These are phyloP conservation scores for Rhizopus arrhizus DNA, from an alignment of 371 early-diverging fungal species.

Conservation along the genomic window DNA sequence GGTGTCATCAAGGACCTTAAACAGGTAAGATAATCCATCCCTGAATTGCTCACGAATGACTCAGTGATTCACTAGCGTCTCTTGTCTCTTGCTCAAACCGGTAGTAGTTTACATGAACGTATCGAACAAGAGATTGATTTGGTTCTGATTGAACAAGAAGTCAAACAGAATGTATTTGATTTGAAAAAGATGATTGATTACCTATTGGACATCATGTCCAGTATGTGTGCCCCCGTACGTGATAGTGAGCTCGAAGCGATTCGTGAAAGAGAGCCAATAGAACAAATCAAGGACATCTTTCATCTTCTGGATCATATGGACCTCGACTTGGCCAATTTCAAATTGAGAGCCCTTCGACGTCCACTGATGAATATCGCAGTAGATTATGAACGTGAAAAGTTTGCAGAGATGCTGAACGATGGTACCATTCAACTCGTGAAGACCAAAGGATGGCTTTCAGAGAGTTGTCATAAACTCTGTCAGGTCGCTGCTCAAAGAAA, in stretches of 20 bases:
- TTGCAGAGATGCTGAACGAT: conserved; percentile 50
- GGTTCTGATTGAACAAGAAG: conserved; percentile 60
- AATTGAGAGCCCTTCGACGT: conserved; percentile 65
- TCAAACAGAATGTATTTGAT: conserved; percentile 51
- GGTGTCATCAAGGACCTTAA: conserved; percentile 58
- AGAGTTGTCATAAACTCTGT: conserved; percentile 36
- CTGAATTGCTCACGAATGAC: too few species aligned
- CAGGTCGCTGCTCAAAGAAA: conserved; percentile 32
- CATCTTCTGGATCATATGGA: conserved; percentile 69
- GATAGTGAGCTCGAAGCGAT: conserved; percentile 61
- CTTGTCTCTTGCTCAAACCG: conserved; percentile 39
- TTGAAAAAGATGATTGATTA: conserved; percentile 42
- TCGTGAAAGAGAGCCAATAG: conserved; percentile 6
- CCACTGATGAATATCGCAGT: conserved; percentile 65
- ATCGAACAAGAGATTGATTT: conserved; percentile 66
- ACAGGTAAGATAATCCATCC: conserved; percentile 36
- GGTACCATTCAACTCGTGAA: conserved; percentile 48
- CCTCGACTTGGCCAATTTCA: conserved; percentile 74
- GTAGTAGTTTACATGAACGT: conserved; percentile 32
- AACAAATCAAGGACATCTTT: conserved; percentile 13
- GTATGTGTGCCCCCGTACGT: conserved; percentile 77
- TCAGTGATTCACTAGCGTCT: conserved; percentile 34
- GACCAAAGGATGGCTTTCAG: conserved; percentile 62
- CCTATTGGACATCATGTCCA: conserved; percentile 57
- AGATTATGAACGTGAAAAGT: conserved; percentile 70